Conservation (phyloP, 192 early-diverging fungal genomes). For the Umbelopsis sp. region DNA sequence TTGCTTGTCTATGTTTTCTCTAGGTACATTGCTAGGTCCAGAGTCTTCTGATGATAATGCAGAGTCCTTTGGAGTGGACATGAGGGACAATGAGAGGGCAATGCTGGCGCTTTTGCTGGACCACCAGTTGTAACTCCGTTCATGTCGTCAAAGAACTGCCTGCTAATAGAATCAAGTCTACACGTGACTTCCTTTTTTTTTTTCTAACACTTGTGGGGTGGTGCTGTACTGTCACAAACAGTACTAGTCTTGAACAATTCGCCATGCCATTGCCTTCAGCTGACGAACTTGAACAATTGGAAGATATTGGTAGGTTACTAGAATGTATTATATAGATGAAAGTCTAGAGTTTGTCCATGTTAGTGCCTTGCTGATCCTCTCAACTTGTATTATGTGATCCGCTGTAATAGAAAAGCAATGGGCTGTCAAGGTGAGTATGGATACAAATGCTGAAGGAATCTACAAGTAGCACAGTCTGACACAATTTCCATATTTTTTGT, state of each 20-base stretch:
- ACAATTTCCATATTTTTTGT: background rate
- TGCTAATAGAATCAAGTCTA: background rate
- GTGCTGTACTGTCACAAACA: too few relatives aligned
- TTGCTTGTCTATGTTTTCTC: background rate
- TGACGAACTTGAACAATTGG: conserved; percentile 73
- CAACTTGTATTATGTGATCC: background rate
- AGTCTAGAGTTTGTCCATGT: background rate
- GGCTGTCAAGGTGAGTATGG: conserved; percentile 71
- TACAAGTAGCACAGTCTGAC: background rate
- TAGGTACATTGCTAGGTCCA: background rate
- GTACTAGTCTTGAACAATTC: background rate
- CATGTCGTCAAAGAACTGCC: background rate
- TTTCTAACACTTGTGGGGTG: too few relatives aligned
- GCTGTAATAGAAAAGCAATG: conserved; percentile 85
- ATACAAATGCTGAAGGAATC: background rate
- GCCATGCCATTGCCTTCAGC: conserved; percentile 70
- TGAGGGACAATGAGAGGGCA: background rate
- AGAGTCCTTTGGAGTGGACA: background rate
- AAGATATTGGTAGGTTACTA: conserved; percentile 64
- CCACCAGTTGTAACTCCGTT: background rate
- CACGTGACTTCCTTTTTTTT: conserved; percentile 11
- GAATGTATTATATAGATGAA: background rate
- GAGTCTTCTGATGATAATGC: background rate
- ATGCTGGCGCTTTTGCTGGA: background rate
- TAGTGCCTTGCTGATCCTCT: background rate